Base-by-base conservation (phyloP, 1,284 basidiomycete species). In the Puccinia polysora region DNA sequence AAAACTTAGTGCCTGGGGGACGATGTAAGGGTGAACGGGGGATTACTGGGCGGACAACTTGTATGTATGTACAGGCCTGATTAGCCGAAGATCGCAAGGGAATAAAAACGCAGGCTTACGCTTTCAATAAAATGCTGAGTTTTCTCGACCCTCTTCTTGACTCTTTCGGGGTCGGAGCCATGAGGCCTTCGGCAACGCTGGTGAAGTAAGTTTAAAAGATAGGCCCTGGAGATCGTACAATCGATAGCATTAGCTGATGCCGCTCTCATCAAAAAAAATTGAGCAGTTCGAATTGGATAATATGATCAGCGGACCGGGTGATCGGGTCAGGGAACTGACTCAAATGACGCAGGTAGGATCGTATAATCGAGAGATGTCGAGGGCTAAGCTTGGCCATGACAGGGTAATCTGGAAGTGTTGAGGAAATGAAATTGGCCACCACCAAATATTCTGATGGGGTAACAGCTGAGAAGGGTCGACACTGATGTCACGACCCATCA, bases 331-430 rank as follows among this genome's bases (percentile, higher is more conserved):
- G 65, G 50, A 67, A 67, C 12, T n/a, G 36, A 15, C 23, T 56
- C 15, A 67, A 30, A 55, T 67, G 50, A 36, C 65, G 49, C n/a
- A 67, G 40, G 28, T 67, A 67, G 30, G 65, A 67, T 23, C 52
- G 36, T 23, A 56, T 56, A 25, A 56, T 30, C 18, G 65, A 55
- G 4, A 55, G 38, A 23, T 67, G 52, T 25, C 43, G 28, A 18
- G 49, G 20, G 32, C 34, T 56, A 12, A 67, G 40, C 18, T 45
- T 30, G 23, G 52, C 5, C 50, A 56, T 67, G 47, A 50, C 53
- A 43, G 40, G 40, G 40, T n/a, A n/a, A n/a, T n/a, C n/a, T n/a
- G n/a, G n/a, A n/a, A n/a, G n/a, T n/a, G n/a, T n/a, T n/a, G n/a
- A n/a, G n/a, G n/a, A n/a, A n/a, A n/a, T n/a, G n/a, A n/a, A n/a